phyloP scores from a whole-genome alignment of 148 eudicot species.

The Pouteria glomerata region DNA sequence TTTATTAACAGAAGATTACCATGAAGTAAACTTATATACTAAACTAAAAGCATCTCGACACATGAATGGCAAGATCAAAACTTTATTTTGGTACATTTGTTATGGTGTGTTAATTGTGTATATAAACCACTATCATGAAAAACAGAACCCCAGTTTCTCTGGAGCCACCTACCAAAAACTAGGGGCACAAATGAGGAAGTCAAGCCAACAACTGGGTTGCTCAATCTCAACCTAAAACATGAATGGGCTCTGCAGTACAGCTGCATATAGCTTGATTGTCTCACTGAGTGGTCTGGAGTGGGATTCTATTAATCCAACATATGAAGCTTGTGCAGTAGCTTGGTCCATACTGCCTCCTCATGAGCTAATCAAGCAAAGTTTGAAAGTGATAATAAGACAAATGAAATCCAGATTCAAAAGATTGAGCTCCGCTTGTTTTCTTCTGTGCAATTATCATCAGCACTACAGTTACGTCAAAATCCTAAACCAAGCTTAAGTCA shows the following conservation, averaged over 20 bases:
- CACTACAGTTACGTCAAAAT: not conserved
- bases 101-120: not conserved
- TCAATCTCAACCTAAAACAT: not conserved
- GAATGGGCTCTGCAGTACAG: not conserved
- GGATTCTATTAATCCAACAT: not conserved
- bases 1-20: slow-evolving; percentile 2
- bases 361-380: slow-evolving; percentile 3
- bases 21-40: not conserved
- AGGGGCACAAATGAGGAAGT: not conserved
- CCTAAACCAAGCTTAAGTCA: not conserved
- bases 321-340: not conserved
- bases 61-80: not conserved
- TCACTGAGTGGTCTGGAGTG: not conserved
- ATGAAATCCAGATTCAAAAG: not conserved
- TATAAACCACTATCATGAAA: not conserved
- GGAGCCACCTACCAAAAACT: not conserved
- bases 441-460: not conserved
- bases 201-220: not conserved
- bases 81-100: not conserved
- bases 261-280: not conserved
- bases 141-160: not conserved
- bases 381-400: not conserved
- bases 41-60: not conserved
- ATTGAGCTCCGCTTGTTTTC: slow-evolving; percentile 6
- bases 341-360: not conserved